A percentile compares a stretch with the other conserved stretches of the same genome.
phyloP scores from a whole-genome alignment of 495 filamentous ascomycete species.

The Zalerion maritima region DNA sequence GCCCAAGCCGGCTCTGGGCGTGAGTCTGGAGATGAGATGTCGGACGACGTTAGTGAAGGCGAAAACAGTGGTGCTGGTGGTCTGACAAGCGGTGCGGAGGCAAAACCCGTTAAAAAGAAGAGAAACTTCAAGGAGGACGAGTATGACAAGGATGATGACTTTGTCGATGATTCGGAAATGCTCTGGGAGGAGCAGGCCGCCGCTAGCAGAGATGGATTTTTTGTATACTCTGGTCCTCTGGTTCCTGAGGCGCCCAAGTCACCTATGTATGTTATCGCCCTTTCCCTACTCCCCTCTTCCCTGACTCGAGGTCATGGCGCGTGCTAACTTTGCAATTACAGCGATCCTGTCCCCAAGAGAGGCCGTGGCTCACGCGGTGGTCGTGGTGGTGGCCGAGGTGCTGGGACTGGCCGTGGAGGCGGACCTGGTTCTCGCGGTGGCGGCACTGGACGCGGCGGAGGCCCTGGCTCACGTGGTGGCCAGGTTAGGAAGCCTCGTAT shows the following conservation, averaged over 20 bases:
- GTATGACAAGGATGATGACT: slow-evolving; percentile 92
- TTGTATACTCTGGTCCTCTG: slow-evolving; percentile 74
- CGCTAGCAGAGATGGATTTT: slow-evolving; percentile 83
- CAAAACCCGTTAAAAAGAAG: slow-evolving; percentile 50
- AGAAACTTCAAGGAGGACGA: slow-evolving; percentile 84
- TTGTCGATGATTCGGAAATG: slow-evolving; percentile 92
- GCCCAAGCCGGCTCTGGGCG: slow-evolving; percentile 59
- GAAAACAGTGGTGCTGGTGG: slow-evolving; percentile 52
- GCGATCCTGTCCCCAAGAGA: slow-evolving; percentile 62
- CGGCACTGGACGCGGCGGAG: slow-evolving; percentile 40
- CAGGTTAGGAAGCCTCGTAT: slow-evolving; percentile 64
- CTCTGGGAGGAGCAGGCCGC: slow-evolving; percentile 93
- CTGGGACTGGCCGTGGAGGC: slow-evolving; percentile 26
- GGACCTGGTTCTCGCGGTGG: slow-evolving; percentile 24
- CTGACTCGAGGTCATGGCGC: no score
- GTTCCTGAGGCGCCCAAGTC: slow-evolving; percentile 81
- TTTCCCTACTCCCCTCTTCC: slow-evolving; percentile 2
- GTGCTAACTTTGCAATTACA: slow-evolving; percentile 33
- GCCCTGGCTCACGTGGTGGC: slow-evolving; percentile 65
- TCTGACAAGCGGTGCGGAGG: slow-evolving; percentile 37
- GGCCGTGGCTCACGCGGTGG: slow-evolving; percentile 49
- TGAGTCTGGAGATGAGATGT: slow-evolving; percentile 64
- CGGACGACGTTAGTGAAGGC: slow-evolving; percentile 60
- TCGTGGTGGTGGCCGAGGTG: slow-evolving; percentile 44
- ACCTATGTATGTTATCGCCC: slow-evolving; percentile 40